Base-by-base conservation (phyloP, 805 yeast genomes). In the Cyberlindnera bimundalis region DNA sequence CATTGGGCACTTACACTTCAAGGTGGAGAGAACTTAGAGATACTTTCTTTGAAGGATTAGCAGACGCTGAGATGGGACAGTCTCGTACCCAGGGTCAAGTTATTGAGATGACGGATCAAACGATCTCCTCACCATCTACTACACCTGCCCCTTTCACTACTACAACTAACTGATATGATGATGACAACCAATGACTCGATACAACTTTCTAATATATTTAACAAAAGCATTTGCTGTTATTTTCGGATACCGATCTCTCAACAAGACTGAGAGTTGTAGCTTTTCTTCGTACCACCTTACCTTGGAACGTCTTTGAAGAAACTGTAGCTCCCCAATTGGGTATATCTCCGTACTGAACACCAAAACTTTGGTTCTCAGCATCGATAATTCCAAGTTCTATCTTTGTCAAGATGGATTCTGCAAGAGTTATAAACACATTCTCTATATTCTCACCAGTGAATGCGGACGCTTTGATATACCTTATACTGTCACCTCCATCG, bases 21-120 rank as follows among this genome's bases (percentile, higher is more conserved):
- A 76, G 96, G 51, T 90, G 97, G 96, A 79, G 81, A 50, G 99
- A 91, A 60, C 67, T 91, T 40, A 73, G 90, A 54, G 85, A 86
- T 29, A 86, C 96, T 0, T 91, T 93, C 56, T 91, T 93, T 52
- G 95, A 89, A 43, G 87, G 90, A 25, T 68, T 84, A 66, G 72
- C 77, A 19, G 93, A 84, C 51, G 70, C 76, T 8, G 81, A 76
- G 51, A 44, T 67, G 39, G 80, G 78, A 11, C 45, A 43, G 26
- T 43, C 47, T 4, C 38, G 50, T 19, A 29, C 35, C 5, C 35
- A 29, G n/a, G 27, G 24, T n/a, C 34, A 45, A 11, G 51, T 42
- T 3, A 55, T 55, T 25, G 59, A 55, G 29, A 53, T 55, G 59
- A 45, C 36, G n/a, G 57, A 52, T 25, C 36, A 33, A 7, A 39